Base-by-base conservation (phyloP, 306 rosid genomes). In the Lithocarpus polystachyus region DNA sequence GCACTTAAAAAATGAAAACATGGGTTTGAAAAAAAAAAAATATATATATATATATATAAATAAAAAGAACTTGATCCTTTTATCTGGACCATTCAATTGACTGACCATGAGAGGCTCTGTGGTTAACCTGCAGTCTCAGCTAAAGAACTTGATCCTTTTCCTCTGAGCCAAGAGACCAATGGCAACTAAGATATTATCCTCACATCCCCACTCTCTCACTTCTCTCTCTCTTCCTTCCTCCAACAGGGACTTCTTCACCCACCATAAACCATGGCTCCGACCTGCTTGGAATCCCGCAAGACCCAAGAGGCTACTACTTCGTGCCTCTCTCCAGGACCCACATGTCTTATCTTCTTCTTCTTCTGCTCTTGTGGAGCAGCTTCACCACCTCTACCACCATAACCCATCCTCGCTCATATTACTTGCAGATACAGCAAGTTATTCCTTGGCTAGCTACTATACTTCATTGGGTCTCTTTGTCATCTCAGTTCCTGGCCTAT, bases 381-480 rank as follows among this genome's bases (percentile, higher is more conserved):
- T 82, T 82, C 65, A 68, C 19, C 83, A 83, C 22, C 84, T 74
- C 1, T 72, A 81, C 33, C 79, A 74, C 3, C 77, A 45, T 1
- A 81, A 83, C 83, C 86, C 91, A 3, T 29, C 75, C 55, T 71
- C 86, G 45, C 77, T 88, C 6, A 12, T 86, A 0, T 75, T 85
- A 5, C 80, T 88, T 2, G 82, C 96, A 11, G 98, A 91, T 4
- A 80, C 71, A 11, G 62, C 24, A 31, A 97, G 99, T 43, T 92
- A 95, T 56, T 95, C 98, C 31, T 18, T 78, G 83, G 98, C 98
- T 57, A 95, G 97, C 75, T 92, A 95, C 86, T 95, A 95, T 70
- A 95, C 99, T 77, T 95, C 99, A 60, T 69, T 95, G 67, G 99
- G 99, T 56, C 96, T 95, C 77, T 95, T 95, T 82, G 97, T 95